Conservation (phyloP, 2,329 filamentous ascomycete species). For the Botryotinia narcissicola region DNA sequence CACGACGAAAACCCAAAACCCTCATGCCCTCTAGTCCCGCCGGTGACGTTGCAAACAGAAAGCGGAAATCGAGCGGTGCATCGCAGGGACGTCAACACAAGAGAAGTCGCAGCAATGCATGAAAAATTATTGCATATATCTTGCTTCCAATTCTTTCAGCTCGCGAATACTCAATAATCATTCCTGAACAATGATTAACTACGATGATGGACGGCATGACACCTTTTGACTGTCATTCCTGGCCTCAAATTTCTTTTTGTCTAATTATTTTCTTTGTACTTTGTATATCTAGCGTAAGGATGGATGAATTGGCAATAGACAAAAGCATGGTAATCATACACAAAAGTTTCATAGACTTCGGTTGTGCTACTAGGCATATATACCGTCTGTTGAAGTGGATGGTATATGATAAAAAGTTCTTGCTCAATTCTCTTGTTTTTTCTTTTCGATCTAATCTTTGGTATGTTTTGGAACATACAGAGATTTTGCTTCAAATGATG, state of each 20-base stretch:
- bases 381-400: background rate
- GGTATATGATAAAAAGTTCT: background rate
- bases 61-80: constrained; percentile 31
- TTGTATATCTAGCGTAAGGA: constrained; percentile 3
- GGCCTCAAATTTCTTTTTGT: constrained; percentile 15
- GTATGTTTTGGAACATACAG: background rate
- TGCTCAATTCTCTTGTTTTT: background rate
- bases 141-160: background rate
- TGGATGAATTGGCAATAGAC: background rate
- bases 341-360: constrained; percentile 3
- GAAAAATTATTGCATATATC: background rate
- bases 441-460: background rate
- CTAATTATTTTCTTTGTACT: background rate
- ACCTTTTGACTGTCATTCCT: constrained; percentile 22
- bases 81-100: constrained; percentile 33
- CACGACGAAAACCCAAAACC: constrained; percentile 50
- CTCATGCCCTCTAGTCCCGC: constrained; percentile 29
- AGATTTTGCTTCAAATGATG: background rate
- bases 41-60: constrained; percentile 28
- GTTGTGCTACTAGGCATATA: background rate
- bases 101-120: constrained; percentile 29
- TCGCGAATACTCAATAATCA: background rate
- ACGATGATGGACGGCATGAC: constrained; percentile 22
- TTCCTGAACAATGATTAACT: constrained; percentile 14
- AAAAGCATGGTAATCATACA: constrained; percentile 15